These are phyloP conservation scores for Pseudogymnoascus sp. DNA, from an alignment of 2,329 filamentous ascomycete species.

Conservation along the genomic window DNA sequence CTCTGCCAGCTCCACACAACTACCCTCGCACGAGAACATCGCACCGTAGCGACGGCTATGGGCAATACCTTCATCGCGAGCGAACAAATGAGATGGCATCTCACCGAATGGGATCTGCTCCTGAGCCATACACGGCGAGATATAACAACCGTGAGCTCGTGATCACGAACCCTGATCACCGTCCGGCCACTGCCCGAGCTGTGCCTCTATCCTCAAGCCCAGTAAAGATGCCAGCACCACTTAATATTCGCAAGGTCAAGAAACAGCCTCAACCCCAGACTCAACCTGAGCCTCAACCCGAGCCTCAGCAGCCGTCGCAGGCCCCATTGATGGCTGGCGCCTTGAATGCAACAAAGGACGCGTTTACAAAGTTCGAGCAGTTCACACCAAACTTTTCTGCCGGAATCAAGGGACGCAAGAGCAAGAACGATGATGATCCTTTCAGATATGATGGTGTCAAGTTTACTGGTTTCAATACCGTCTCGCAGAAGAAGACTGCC, in stretches of 20 bases:
- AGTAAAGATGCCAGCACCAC: constrained; percentile 26
- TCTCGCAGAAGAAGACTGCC: constrained; percentile 24
- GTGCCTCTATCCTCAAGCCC: constrained; percentile 22
- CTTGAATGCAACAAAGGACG: background rate
- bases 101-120: constrained; percentile 26
- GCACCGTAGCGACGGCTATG: background rate
- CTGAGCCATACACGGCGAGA: constrained; percentile 20
- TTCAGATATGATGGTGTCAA: constrained; percentile 17
- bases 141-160: constrained; percentile 12
- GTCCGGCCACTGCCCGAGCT: background rate
- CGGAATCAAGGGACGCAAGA: constrained; percentile 10
- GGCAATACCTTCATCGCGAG: constrained; percentile 13
- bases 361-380: background rate
- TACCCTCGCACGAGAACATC: background rate
- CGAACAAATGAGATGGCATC: constrained; percentile 15
- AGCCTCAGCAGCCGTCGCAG: background rate
- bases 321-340: constrained; percentile 16
- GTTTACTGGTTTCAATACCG: constrained; percentile 17
- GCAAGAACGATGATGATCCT: constrained; percentile 17
- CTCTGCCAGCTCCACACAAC: background rate
- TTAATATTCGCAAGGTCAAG: constrained; percentile 24
- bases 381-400: background rate
- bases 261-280: constrained; percentile 22
- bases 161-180: background rate
- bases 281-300: background rate